Base-by-base conservation (phyloP, 176 grass and related monocot species). In the Triticum dicoccoides region DNA sequence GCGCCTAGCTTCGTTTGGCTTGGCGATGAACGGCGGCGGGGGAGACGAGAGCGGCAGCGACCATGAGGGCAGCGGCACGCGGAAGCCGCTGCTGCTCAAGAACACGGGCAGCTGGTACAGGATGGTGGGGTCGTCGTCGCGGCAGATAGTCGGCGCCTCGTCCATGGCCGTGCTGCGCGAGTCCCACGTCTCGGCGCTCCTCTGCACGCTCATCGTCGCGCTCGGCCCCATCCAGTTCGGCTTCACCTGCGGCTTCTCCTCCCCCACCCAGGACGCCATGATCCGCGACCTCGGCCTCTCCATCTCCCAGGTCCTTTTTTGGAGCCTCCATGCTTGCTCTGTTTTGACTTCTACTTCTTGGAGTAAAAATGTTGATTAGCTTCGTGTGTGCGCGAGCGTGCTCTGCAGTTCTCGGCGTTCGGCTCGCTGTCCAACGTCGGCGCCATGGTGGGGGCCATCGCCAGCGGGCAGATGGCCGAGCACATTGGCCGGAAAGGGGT, bases 141-240 rank as follows among this genome's bases (percentile, higher is more conserved):
- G 73, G 17, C 92, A 94, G 80, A 91, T 73, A 17, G 90, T 78
- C 33, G 83, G 69, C 45, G 42, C 85, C 67, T 98, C 91, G 2
- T 95, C 96, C 29, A 87, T 80, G 82, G 65, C 83, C 9, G 78
- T 85, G 39, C 74, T 96, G 10, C 87, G 88, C 7, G 94, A 96
- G 49, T 92, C 90, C 63, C 82, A 95, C 80, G 81, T 98, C 86
- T 98, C 97, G 6, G 97, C 90, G 10, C 88, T 96, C 81, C 94
- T 98, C 80, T 98, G 97, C 87, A 98, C 97, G 51, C 89, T 98
- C 86, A 94, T 98, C 81, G 94, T 96, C 71, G 94, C 94, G 4
- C 90, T 96, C 51, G 97, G 97, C 1, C 97, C 94, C 42, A 88
- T 98, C 90, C 97, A 98, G 84, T 98, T 96, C 82, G 97, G 97